Conservation (phyloP, 139 green algal species). For the Zygnema circumcarinatum region DNA sequence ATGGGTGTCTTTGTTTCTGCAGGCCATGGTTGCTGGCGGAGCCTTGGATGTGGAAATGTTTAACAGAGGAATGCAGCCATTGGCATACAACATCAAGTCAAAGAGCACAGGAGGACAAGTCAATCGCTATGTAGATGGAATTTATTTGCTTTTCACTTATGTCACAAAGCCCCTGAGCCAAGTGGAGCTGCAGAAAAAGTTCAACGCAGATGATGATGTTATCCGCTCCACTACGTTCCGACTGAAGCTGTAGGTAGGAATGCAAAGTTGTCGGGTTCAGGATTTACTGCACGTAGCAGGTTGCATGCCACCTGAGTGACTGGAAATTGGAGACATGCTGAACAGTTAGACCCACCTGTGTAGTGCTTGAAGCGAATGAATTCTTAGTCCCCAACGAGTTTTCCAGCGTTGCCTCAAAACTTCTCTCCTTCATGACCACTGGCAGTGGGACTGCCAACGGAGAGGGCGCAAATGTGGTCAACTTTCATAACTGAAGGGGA, state of each 20-base stretch:
- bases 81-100: constrained; percentile 59
- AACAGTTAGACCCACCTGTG: too few species aligned
- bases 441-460: too few species aligned
- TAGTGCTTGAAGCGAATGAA: too few species aligned
- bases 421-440: too few species aligned
- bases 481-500: too few species aligned
- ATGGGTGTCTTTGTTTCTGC: too few species aligned
- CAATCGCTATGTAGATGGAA: constrained; percentile 54
- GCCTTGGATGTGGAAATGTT: constrained; percentile 63
- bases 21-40: constrained; percentile 41
- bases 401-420: background rate
- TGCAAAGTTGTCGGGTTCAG: background rate
- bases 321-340: background rate
- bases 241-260: constrained; percentile 35
- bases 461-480: too few species aligned
- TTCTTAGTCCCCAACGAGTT: background rate
- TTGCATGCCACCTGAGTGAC: background rate
- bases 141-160: constrained; percentile 59
- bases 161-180: constrained; percentile 52
- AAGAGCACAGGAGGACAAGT: constrained; percentile 52
- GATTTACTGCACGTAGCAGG: background rate
- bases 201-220: constrained; percentile 57
- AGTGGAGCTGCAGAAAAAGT: constrained; percentile 34
- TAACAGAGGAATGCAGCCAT: constrained; percentile 58
- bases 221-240: constrained; percentile 59